A percentile compares a stretch with the other conserved stretches of the same genome.
Evolutionary conservation across 140 eudicot species (phyloP).

Genomic region (Ambrosia hybrid): DNA sequence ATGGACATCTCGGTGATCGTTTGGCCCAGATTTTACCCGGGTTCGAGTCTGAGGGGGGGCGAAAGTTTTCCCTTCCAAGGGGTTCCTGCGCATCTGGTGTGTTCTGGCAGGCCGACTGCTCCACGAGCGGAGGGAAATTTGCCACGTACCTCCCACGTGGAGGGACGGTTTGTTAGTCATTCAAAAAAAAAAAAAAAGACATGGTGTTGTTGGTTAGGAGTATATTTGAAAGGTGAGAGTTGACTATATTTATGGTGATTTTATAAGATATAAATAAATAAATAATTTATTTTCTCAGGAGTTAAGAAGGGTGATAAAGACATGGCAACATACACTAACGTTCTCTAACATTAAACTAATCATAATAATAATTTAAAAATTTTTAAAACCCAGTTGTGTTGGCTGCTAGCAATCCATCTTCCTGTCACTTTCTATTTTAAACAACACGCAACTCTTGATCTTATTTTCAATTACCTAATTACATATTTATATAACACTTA

Average conservation of each 20-base stretch:
- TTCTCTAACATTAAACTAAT: conserved; percentile 21
- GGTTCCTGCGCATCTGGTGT: too few relatives aligned
- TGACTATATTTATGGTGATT: neutral
- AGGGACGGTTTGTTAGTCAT: too few relatives aligned
- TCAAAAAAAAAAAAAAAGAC: too few relatives aligned
- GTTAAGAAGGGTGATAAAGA: conserved; percentile 38
- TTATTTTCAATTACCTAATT: conserved; percentile 11
- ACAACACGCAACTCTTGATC: conserved; percentile 25
- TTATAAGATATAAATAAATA: too few relatives aligned
- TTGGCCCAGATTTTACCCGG: too few relatives aligned
- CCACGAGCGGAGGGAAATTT: too few relatives aligned
- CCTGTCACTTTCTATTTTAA: conserved; percentile 30
- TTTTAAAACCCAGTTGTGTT: conserved; percentile 4
- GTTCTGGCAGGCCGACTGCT: too few relatives aligned
- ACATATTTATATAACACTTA: neutral
- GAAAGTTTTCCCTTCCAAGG: too few relatives aligned
- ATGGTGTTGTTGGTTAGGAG: too few relatives aligned
- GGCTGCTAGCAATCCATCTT: conserved; percentile 28
- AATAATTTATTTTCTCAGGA: neutral
- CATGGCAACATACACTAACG: conserved; percentile 42
- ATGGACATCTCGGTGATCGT: too few relatives aligned
- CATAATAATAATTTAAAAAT: neutral
- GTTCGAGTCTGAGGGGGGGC: too few relatives aligned
- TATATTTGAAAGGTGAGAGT: neutral
- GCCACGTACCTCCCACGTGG: too few relatives aligned